Evolutionary conservation across 2,329 filamentous ascomycete genomes (phyloP), one percentile per base, ranked within the genome.

Genomic region (Metarhizium brunneum): DNA sequence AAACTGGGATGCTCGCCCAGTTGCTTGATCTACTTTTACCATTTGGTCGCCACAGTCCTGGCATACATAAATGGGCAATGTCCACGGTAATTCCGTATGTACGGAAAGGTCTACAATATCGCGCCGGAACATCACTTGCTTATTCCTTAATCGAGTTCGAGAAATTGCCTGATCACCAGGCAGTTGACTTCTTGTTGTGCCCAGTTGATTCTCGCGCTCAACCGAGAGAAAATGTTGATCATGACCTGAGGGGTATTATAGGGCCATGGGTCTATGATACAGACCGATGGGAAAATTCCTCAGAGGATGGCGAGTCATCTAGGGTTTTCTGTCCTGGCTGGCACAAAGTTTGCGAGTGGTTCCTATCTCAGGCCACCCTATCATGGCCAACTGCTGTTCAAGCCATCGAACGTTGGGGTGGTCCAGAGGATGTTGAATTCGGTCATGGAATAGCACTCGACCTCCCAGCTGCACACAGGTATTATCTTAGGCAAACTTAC

Each of bases 231-330:
- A 66, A 74, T 42, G 66, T 85, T 50, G 83, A 81, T 1, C 79
- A 86, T 56, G 87, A 91, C 64, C 65, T 92, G 55, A 81, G 81
- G 59, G 82, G 84, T 0, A 65, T 92, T 42, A 72, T 92, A 52
- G 85, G 84, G 0, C 88, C 88, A 2, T 92, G 88, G 88, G 73
- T 91, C 51, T 84, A 87, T 63, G 83, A 83, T 49, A 76, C 83
- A 52, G 76, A 71, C 20, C 80, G 85, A 54, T 84, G 85, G 74
- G 79, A 57, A 25, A 50, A 54, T 25, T 29, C 16, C 50, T 57
- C 1, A 10, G 53, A 59, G 30, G 53, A 48, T 13, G 42, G 52
- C 35, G 54, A 60, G 62, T 62, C 67, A 6, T 55, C 64, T 7
- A 64, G 60, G n/a, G 56, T 69, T 52, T 68, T 74, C 55, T 78